Conservation (phyloP, 192 early-diverging fungal species). For the Neocallimastix lanati region DNA sequence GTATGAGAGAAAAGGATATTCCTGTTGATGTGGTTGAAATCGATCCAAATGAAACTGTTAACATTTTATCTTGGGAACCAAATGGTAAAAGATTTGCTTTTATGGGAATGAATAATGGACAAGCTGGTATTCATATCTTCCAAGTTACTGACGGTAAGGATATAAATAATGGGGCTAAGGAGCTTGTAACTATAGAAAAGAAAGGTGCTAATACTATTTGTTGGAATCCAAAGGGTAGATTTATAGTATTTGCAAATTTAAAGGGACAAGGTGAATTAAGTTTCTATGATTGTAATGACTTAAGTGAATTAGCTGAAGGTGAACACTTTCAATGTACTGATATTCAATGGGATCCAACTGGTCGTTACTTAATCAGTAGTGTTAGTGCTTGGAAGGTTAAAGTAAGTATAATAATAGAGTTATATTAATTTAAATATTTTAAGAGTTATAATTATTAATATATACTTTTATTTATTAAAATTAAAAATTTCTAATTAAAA, state of each 20-base stretch:
- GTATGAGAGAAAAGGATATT: constrained; percentile 71
- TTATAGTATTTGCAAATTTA: constrained; percentile 71
- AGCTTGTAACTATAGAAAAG: constrained; percentile 64
- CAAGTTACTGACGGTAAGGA: constrained; percentile 4
- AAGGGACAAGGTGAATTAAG: constrained; percentile 66
- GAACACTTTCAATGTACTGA: constrained; percentile 94
- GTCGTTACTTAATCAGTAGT: constrained; percentile 74
- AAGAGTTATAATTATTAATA: too few relatives aligned
- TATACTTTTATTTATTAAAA: too few relatives aligned
- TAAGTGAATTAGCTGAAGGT: constrained; percentile 36
- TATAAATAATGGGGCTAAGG: constrained; percentile 38
- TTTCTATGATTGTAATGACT: constrained; percentile 70
- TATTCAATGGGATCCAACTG: constrained; percentile 96
- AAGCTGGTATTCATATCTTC: constrained; percentile 2
- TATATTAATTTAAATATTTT: too few relatives aligned
- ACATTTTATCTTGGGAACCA: constrained; percentile 93
- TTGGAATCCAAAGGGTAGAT: constrained; percentile 94
- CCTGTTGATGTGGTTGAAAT: constrained; percentile 95
- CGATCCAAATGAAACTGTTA: constrained; percentile 43
- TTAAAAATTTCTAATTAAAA: too few relatives aligned
- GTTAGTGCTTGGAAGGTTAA: constrained; percentile 73
- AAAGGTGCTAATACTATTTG: constrained; percentile 65
- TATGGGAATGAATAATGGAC: constrained; percentile 47
- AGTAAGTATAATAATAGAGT: constrained; percentile 12
- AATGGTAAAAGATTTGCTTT: constrained; percentile 72